Evolutionary conservation across 805 yeast genomes (phyloP).

Genomic region (Alloascoidea africana): DNA sequence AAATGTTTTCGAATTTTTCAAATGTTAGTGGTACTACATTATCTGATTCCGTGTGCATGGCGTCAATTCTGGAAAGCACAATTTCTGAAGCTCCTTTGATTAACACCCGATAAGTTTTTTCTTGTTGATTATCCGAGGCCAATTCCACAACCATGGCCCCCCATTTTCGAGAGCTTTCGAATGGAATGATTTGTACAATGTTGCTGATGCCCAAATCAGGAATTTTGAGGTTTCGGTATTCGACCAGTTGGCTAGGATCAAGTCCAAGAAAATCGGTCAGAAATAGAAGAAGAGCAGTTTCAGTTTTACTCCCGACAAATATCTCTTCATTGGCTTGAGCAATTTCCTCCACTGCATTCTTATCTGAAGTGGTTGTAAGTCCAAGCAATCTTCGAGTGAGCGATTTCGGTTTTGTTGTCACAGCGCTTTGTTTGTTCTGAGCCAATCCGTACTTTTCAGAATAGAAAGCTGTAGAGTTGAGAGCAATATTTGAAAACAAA

Average conservation of each 20-base stretch:
- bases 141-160: conserved; percentile 59
- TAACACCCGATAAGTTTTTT: conserved; percentile 34
- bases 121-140: conserved; percentile 7
- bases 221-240: conserved; percentile 28
- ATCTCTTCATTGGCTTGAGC: too few relatives aligned
- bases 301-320: conserved; percentile 87
- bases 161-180: conserved; percentile 89
- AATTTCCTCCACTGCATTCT: too few relatives aligned
- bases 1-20: conserved; percentile 16
- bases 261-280: conserved; percentile 43
- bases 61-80: conserved; percentile 32
- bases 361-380: conserved; percentile 13
- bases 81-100: conserved; percentile 95
- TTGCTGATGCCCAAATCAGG: too few relatives aligned
- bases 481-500: conserved; percentile 40
- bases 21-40: too few relatives aligned
- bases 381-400: too few relatives aligned
- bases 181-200: conserved; percentile 67
- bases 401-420: neutral
- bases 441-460: conserved; percentile 24
- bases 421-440: neutral
- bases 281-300: conserved; percentile 66
- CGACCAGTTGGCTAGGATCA: conserved; percentile 28
- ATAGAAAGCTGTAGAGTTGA: conserved; percentile 88
- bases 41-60: conserved; percentile 9